These are phyloP conservation scores for Onygenales sp. DNA, from an alignment of 2,329 filamentous ascomycete species.

Conservation along the genomic window DNA sequence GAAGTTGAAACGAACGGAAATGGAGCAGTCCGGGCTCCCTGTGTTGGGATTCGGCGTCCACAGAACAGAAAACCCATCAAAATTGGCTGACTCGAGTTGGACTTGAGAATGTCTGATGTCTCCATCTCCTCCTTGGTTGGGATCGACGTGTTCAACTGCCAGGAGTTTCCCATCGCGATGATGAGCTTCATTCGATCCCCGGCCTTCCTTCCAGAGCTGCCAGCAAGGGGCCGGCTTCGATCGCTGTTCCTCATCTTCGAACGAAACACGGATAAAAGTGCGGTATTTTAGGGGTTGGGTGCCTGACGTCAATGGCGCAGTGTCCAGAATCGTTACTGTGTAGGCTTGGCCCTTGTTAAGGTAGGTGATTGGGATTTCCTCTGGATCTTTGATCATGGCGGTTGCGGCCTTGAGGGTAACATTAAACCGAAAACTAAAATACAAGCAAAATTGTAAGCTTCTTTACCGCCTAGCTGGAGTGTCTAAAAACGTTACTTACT, in stretches of 20 bases:
- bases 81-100: conserved; percentile 67
- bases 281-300: conserved; percentile 62
- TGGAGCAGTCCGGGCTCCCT: conserved; percentile 63
- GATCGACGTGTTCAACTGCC: conserved; percentile 84
- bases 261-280: conserved; percentile 89
- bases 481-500: conserved; percentile 30
- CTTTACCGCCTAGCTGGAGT: conserved; percentile 1
- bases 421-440: conserved; percentile 54
- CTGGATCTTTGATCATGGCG: conserved; percentile 69
- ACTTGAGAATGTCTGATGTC: conserved; percentile 57
- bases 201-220: conserved; percentile 92
- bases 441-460: not conserved
- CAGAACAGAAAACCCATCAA: conserved; percentile 85
- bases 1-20: conserved; percentile 95
- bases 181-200: conserved; percentile 91
- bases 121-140: conserved; percentile 43
- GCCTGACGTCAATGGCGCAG: conserved; percentile 50
- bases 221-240: conserved; percentile 73
- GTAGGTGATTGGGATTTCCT: conserved; percentile 95
- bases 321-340: conserved; percentile 74
- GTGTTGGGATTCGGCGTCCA: conserved; percentile 66
- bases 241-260: conserved; percentile 90
- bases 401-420: conserved; percentile 87
- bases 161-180: conserved; percentile 82
- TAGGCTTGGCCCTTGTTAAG: conserved; percentile 97